These are phyloP conservation scores for Diaporthe citriasiana DNA, from an alignment of 2,329 filamentous ascomycete genomes.

Conservation along the genomic window DNA sequence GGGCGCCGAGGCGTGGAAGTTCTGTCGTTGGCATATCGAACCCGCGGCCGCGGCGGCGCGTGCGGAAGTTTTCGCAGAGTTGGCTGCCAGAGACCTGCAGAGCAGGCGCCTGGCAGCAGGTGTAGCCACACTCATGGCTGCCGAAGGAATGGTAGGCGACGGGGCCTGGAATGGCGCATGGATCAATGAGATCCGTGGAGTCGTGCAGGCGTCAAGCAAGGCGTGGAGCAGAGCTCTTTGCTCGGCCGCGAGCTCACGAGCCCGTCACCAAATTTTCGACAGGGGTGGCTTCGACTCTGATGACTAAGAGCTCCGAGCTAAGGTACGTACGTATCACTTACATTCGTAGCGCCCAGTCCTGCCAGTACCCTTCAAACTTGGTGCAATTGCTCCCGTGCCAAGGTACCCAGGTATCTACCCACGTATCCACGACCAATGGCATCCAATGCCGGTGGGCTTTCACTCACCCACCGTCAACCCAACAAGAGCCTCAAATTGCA, in stretches of 20 bases:
- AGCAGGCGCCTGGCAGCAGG: constrained; percentile 66
- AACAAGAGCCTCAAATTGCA: constrained; percentile 26
- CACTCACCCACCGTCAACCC: neutral
- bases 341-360: too few species aligned
- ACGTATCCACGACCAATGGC: constrained; percentile 17
- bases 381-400: neutral
- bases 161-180: constrained; percentile 41
- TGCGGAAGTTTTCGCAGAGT: constrained; percentile 46
- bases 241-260: constrained; percentile 38
- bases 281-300: constrained; percentile 28
- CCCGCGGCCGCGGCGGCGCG: constrained; percentile 44
- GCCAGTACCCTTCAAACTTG: constrained; percentile 2
- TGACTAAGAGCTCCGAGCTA: constrained; percentile 28
- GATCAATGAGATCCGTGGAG: constrained; percentile 30
- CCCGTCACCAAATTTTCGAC: constrained; percentile 41
- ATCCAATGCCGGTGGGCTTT: too few species aligned
- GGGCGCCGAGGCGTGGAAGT: constrained; percentile 67
- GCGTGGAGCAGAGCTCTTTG: constrained; percentile 34
- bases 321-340: too few species aligned
- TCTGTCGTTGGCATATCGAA: constrained; percentile 53
- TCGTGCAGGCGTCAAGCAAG: constrained; percentile 16
- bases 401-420: constrained; percentile 28
- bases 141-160: constrained; percentile 16
- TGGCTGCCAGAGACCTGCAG: constrained; percentile 62
- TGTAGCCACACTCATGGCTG: constrained; percentile 69